Percentiles rank a stretch among this genome's conserved stretches.
Evolutionary conservation across 768 basidiomycete species (phyloP).

Genomic region (Leccinum pellstonianum): DNA sequence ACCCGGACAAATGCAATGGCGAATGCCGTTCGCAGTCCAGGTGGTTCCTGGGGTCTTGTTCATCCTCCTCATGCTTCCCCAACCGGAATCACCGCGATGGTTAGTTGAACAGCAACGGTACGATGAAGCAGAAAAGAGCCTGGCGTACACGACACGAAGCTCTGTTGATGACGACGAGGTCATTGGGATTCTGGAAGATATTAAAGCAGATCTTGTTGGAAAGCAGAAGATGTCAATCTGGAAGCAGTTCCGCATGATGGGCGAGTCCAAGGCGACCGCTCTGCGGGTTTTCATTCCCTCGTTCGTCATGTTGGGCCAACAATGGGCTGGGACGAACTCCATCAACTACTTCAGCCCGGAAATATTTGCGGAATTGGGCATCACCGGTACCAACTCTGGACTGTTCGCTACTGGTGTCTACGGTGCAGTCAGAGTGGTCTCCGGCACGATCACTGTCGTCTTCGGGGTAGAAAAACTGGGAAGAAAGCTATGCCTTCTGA

Average conservation of each 20-base stretch:
- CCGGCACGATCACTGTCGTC: conserved; percentile 39
- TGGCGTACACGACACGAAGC: conserved; percentile 37
- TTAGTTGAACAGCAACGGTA: conserved; percentile 47
- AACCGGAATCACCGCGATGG: conserved; percentile 60
- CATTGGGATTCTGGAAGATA: conserved; percentile 41
- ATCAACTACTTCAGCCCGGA: conserved; percentile 56
- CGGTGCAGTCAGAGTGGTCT: conserved; percentile 41
- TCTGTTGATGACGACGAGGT: conserved; percentile 37
- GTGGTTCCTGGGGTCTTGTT: conserved; percentile 52
- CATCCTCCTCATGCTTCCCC: conserved; percentile 43
- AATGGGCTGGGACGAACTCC: conserved; percentile 55
- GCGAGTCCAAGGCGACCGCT: conserved; percentile 40
- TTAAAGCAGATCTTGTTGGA: conserved; percentile 48
- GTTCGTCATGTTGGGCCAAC: conserved; percentile 45
- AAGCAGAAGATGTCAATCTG: conserved; percentile 35
- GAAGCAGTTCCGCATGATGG: conserved; percentile 43
- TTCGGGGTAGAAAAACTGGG: conserved; percentile 51
- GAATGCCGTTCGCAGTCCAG: conserved; percentile 51
- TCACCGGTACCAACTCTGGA: conserved; percentile 40
- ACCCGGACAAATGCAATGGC: conserved; percentile 47
- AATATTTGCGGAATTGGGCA: conserved; percentile 49
- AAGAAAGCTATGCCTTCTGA: conserved; percentile 47
- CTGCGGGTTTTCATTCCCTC: conserved; percentile 46
- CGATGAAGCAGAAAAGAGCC: conserved; percentile 39
- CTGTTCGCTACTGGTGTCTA: conserved; percentile 51